Evolutionary conservation across 108 stramenopile species (phyloP).

Genomic region (Skeletonema costatum): DNA sequence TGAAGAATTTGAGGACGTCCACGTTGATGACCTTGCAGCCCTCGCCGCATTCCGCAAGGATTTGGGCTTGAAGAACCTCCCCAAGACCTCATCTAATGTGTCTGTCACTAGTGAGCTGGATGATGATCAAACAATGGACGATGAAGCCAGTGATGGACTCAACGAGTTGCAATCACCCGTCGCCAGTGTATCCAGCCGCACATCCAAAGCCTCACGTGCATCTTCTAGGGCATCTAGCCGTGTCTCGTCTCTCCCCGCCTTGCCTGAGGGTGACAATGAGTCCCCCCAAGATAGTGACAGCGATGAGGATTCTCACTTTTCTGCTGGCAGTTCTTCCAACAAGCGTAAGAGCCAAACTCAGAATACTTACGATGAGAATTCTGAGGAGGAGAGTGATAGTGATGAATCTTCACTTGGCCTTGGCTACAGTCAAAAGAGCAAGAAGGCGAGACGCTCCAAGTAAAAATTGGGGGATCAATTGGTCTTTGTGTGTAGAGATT

Average conservation of each 20-base stretch:
- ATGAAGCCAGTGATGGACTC: conserved; percentile 18
- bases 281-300: conserved; percentile 17
- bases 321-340: conserved; percentile 4
- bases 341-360: conserved; percentile 10
- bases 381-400: neutral
- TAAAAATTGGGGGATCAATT: neutral
- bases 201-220: conserved; percentile 15
- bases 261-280: conserved; percentile 23
- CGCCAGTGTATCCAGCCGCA: conserved; percentile 10
- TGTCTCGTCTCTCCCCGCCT: conserved; percentile 20
- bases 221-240: conserved; percentile 17
- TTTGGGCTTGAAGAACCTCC: conserved; percentile 52
- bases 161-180: conserved; percentile 17
- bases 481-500: neutral
- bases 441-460: neutral
- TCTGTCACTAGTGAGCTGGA: conserved; percentile 14
- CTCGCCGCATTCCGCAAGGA: conserved; percentile 53
- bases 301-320: conserved; percentile 11
- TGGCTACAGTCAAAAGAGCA: neutral
- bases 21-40: conserved; percentile 67
- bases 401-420: neutral
- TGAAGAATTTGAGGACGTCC: conserved; percentile 77
- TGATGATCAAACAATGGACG: conserved; percentile 4
- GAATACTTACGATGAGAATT: conserved; percentile 8
- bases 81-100: neutral